Percentiles rank a stretch among this genome's conserved stretches.
These are phyloP conservation scores for Isoetes engelmannii DNA, from an alignment of 83 land plant species.

Conservation along the genomic window DNA sequence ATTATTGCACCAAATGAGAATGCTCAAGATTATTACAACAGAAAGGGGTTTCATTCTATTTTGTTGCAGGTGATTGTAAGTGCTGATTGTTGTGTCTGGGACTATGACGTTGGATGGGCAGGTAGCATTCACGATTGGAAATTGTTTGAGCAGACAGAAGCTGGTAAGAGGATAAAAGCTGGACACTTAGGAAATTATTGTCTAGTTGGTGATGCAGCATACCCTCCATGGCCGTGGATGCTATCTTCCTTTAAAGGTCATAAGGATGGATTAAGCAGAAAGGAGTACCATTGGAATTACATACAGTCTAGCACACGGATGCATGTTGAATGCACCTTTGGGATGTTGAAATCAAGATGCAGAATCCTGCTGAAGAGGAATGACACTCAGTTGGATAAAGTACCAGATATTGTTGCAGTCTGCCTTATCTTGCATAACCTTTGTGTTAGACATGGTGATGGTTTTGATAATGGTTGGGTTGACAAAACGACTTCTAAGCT, in stretches of 20 bases:
- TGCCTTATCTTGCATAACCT: constrained; percentile 3
- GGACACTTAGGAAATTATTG: not conserved
- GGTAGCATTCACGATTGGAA: constrained; percentile 14
- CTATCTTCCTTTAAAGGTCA: constrained; percentile 7
- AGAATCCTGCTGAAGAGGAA: not conserved
- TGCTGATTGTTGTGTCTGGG: not conserved
- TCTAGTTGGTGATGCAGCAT: constrained; percentile 15
- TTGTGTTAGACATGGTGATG: not conserved
- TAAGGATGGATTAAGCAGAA: not conserved
- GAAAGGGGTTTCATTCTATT: constrained; percentile 13
- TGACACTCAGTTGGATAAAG: not conserved
- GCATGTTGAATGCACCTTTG: constrained; percentile 7
- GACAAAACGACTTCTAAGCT: too few species aligned
- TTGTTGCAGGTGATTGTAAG: constrained; percentile 1
- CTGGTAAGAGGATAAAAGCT: not conserved
- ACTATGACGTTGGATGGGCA: constrained; percentile 15
- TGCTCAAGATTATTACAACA: constrained; percentile 10
- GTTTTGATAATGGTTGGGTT: too few species aligned
- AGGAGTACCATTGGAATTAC: constrained; percentile 17
- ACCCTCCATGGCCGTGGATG: constrained; percentile 6
- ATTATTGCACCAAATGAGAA: constrained; percentile 12
- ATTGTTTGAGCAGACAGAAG: not conserved
- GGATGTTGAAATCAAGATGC: constrained; percentile 4
- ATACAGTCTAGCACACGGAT: not conserved
- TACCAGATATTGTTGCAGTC: not conserved